These are phyloP conservation scores for Penicillium bialowiezense DNA, from an alignment of 495 filamentous ascomycete species.

Conservation along the genomic window DNA sequence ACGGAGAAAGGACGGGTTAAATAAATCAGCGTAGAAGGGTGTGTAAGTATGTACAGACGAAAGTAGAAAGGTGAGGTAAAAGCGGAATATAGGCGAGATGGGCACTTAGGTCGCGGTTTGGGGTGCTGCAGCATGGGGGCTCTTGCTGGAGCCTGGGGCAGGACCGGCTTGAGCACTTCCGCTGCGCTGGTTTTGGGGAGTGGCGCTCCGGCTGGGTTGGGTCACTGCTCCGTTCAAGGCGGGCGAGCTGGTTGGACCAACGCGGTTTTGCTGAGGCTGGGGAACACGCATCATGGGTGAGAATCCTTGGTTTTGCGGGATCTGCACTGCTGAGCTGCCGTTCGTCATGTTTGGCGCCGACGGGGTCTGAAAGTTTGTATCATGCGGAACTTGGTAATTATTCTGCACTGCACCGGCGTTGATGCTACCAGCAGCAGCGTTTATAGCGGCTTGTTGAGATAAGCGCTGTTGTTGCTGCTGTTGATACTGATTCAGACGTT, in stretches of 20 bases:
- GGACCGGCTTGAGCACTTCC: conserved; percentile 40
- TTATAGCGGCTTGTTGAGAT: conserved; percentile 59
- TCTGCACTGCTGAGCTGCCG: conserved; percentile 39
- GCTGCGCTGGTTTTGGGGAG: conserved; percentile 49
- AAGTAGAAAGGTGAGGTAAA: conserved; percentile 10
- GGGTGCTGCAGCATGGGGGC: conserved; percentile 43
- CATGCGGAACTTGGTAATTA: conserved; percentile 43
- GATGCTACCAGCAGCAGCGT: conserved; percentile 59
- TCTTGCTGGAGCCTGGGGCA: conserved; percentile 39
- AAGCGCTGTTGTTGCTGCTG: conserved; percentile 52
- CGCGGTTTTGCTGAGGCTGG: conserved; percentile 51
- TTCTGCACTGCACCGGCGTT: conserved; percentile 24
- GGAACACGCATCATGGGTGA: conserved; percentile 71
- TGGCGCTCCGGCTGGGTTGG: conserved; percentile 46
- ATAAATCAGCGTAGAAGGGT: conserved; percentile 22
- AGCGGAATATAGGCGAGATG: neutral
- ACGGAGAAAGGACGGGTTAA: conserved; percentile 9
- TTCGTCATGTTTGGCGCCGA: conserved; percentile 30
- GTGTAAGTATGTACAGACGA: conserved; percentile 42
- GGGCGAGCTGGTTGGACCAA: conserved; percentile 36
- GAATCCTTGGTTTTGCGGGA: conserved; percentile 61
- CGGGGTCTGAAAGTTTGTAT: conserved; percentile 37
- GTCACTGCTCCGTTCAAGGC: conserved; percentile 39
- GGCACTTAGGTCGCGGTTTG: conserved; percentile 34
- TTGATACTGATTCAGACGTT: conserved; percentile 54